These are phyloP conservation scores for Penicillium sp. DNA, from an alignment of 2,329 filamentous ascomycete species.

Conservation along the genomic window DNA sequence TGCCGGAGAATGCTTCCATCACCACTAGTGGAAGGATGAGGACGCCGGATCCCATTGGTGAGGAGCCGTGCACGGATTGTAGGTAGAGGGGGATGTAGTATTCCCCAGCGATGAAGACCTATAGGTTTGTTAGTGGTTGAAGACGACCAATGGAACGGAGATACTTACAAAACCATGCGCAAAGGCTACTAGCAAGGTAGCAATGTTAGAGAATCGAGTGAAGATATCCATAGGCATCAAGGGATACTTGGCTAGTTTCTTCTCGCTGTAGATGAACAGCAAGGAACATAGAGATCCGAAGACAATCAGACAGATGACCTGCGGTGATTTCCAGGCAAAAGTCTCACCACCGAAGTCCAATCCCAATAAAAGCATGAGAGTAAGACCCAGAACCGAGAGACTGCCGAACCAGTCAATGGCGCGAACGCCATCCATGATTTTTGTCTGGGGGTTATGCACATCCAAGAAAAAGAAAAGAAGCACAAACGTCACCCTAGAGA, in stretches of 20 bases:
- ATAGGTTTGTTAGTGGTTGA: slow-evolving; percentile 21
- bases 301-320: slow-evolving; percentile 56
- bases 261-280: slow-evolving; percentile 63
- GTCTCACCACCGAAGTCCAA: slow-evolving; percentile 56
- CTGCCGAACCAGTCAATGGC: slow-evolving; percentile 58
- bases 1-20: slow-evolving; percentile 46
- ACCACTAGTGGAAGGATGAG: slow-evolving; percentile 63
- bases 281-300: slow-evolving; percentile 51
- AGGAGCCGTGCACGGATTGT: slow-evolving; percentile 64
- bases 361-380: slow-evolving; percentile 54
- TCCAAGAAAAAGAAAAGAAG: slow-evolving; percentile 55
- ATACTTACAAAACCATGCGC: slow-evolving; percentile 47
- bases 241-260: slow-evolving; percentile 62
- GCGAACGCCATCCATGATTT: slow-evolving; percentile 49
- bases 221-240: slow-evolving; percentile 69
- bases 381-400: slow-evolving; percentile 52
- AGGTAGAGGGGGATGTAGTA: slow-evolving; percentile 76
- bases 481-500: slow-evolving; percentile 50
- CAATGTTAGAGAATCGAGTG: slow-evolving; percentile 55
- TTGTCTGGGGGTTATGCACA: slow-evolving; percentile 56
- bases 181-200: slow-evolving; percentile 53
- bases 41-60: slow-evolving; percentile 58
- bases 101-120: slow-evolving; percentile 63
- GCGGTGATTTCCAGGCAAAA: slow-evolving; percentile 55
- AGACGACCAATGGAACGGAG: background rate